phyloP scores from a whole-genome alignment of 768 basidiomycete genomes.

The Galerina marginata region DNA sequence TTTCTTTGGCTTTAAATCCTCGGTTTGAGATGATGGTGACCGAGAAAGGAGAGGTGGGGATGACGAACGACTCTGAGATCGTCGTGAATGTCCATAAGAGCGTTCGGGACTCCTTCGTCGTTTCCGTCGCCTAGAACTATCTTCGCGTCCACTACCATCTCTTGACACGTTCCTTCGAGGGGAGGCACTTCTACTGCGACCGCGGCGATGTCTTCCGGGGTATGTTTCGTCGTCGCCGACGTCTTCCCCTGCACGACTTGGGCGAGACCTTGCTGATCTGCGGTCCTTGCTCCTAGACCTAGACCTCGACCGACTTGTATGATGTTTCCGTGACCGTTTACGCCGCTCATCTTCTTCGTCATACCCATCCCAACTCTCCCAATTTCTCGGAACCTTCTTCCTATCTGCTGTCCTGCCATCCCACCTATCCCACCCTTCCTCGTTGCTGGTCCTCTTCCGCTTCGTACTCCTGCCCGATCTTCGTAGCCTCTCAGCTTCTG shows the following conservation, averaged over 20 bases:
- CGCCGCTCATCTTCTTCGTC: conserved; percentile 38
- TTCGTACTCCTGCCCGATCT: conserved; percentile 36
- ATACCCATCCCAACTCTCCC: conserved; percentile 57
- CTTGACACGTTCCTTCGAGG: conserved; percentile 18
- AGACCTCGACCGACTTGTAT: conserved; percentile 30
- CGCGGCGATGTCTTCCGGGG: conserved; percentile 30
- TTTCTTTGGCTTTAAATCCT: conserved; percentile 25
- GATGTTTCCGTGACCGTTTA: conserved; percentile 27
- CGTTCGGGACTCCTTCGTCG: conserved; percentile 25
- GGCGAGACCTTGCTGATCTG: conserved; percentile 23
- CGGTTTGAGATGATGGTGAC: conserved; percentile 21
- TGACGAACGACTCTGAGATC: conserved; percentile 31
- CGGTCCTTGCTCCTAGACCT: conserved; percentile 30
- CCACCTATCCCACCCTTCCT: conserved; percentile 58
- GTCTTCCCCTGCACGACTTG: conserved; percentile 20
- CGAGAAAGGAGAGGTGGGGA: conserved; percentile 25
- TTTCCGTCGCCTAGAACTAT: conserved; percentile 26
- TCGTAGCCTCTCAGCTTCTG: conserved; percentile 63
- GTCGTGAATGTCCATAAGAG: conserved; percentile 23
- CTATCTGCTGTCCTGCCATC: conserved; percentile 55
- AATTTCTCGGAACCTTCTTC: conserved; percentile 50
- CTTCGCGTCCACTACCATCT: conserved; percentile 18
- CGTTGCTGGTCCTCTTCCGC: conserved; percentile 31
- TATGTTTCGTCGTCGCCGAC: conserved; percentile 23
- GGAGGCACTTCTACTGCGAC: conserved; percentile 29